Evolutionary conservation across 208 protist species (phyloP), one percentile per base, ranked within the genome.

Genomic region (Wallacemonas sp.): DNA sequence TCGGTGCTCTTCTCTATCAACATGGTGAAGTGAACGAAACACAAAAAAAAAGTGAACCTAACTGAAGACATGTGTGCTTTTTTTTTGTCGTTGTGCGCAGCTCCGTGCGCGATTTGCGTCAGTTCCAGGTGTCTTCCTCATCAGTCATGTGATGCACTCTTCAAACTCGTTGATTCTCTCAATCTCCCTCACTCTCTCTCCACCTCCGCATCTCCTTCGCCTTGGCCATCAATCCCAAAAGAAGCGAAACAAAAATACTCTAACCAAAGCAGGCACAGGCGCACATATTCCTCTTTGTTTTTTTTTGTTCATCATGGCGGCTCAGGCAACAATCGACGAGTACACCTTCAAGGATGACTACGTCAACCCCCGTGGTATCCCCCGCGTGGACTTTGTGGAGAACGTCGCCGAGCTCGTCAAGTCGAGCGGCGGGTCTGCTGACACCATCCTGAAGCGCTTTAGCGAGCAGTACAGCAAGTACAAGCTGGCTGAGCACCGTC

Each of bases 381-480:
- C 93, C 0, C 76, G 78, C 26, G 88, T 95, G 11, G 71, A 85
- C 30, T 97, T 96, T 68, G 81, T 97, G 19, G 74, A 87, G 46
- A 90, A 96, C 66, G 79, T 96, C 24, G 82, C 78, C 1, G 74
- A 83, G 49, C 78, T 85, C 30, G 84, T 96, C 9, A 92, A 88
- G 70, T 72, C 75, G 2, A 92, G 85, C 54, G 90, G 87, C 48
- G 84, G 83, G 64, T 79, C 79, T n/a, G 77, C 80, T 14, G 85
- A 97, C 49, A 83, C 70, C 47, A 76, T 95, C 41, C 61, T 98
- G 52, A 95, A 96, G 74, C 80, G 87, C 41, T 79, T 97, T 36
- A 74, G 91, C 56, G 82, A 97, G 48, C 80, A 96, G 78, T 93
- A 90, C 83, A 92, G 85, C 80, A 97, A 97, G 73, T 97, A 96